These are phyloP conservation scores for Hypomyces perniciosus DNA, from an alignment of 2,329 filamentous ascomycete genomes.

Conservation along the genomic window DNA sequence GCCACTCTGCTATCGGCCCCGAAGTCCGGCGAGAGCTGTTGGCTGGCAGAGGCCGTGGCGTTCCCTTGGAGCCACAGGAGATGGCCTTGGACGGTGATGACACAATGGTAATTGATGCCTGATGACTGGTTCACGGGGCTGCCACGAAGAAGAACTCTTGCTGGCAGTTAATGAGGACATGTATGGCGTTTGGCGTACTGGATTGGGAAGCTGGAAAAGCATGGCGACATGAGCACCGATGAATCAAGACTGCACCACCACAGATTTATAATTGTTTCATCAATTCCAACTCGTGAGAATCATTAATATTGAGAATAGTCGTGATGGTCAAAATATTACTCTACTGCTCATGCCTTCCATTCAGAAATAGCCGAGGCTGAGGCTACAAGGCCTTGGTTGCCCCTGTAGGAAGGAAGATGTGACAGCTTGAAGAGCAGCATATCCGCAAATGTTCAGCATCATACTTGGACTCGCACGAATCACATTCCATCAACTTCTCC, in stretches of 20 bases:
- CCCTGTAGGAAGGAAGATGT: too few relatives aligned
- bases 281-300: too few relatives aligned
- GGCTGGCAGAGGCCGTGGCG: slow-evolving; percentile 78
- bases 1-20: slow-evolving; percentile 82
- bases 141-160: background rate
- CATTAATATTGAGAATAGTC: too few relatives aligned
- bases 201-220: slow-evolving; percentile 1
- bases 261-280: background rate
- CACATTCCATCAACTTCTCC: too few relatives aligned
- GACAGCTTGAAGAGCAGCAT: too few relatives aligned
- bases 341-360: too few relatives aligned
- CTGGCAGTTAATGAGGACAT: slow-evolving; percentile 11
- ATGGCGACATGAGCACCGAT: slow-evolving; percentile 1
- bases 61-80: slow-evolving; percentile 53
- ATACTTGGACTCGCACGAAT: too few relatives aligned
- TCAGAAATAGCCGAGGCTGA: too few relatives aligned
- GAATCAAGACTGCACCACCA: background rate
- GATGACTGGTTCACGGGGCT: slow-evolving; percentile 4
- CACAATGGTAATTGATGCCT: slow-evolving; percentile 72
- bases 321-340: too few relatives aligned
- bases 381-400: too few relatives aligned
- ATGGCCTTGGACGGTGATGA: slow-evolving; percentile 69
- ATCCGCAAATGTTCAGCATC: too few relatives aligned
- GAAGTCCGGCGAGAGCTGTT: slow-evolving; percentile 86
- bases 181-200: slow-evolving; percentile 18